phyloP scores from a whole-genome alignment of 2,329 filamentous ascomycete genomes.

The Fusarium sp. region DNA sequence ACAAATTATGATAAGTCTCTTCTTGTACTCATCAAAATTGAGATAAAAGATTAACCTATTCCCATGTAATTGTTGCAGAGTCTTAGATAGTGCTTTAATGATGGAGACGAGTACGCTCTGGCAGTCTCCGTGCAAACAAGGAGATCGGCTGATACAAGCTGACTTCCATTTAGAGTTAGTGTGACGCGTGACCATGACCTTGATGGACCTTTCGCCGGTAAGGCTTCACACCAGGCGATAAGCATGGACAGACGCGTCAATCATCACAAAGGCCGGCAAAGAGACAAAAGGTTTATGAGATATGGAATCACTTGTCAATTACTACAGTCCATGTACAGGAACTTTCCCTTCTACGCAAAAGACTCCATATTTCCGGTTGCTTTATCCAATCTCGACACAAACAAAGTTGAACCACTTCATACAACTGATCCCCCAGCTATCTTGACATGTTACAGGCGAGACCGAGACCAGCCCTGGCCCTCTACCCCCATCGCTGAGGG shows the following conservation, averaged over 20 bases:
- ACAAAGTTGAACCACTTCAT: slow-evolving; percentile 45
- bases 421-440: slow-evolving; percentile 32
- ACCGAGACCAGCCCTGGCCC: slow-evolving; percentile 19
- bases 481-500: slow-evolving; percentile 26
- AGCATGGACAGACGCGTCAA: background rate
- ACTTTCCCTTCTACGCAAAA: slow-evolving; percentile 56
- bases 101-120: too few species aligned
- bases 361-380: slow-evolving; percentile 53
- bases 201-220: slow-evolving; percentile 9
- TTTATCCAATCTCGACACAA: slow-evolving; percentile 49
- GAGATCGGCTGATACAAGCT: background rate
- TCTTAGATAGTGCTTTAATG: too few species aligned
- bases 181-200: slow-evolving; percentile 9
- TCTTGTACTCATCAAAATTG: too few species aligned
- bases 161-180: slow-evolving; percentile 8
- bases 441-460: slow-evolving; percentile 37
- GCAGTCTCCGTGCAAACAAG: too few species aligned
- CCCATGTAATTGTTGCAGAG: too few species aligned
- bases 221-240: background rate
- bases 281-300: slow-evolving; percentile 18
- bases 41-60: too few species aligned
- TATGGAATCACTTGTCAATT: slow-evolving; percentile 49
- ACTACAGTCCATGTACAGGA: slow-evolving; percentile 57
- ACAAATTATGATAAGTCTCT: too few species aligned
- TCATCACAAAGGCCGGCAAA: background rate